Base-by-base conservation (phyloP, 305 asterid genomes). In the Fraxinus platypoda region DNA sequence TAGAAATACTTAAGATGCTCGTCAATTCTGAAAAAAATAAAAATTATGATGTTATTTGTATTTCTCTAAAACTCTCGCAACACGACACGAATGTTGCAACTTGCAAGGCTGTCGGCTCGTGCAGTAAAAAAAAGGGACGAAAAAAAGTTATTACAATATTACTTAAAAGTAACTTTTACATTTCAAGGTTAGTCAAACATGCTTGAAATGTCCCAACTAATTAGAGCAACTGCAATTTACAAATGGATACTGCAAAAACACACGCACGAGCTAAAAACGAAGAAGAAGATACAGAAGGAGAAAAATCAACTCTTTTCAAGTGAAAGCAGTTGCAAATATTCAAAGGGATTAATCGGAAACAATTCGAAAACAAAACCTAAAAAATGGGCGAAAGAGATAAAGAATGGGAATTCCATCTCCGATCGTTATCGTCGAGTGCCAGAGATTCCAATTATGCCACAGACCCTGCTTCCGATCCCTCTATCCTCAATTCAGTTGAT, bases 321-420 rank as follows among this genome's bases (percentile, higher is more conserved):
- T 21, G 26, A 71, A 57, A 66, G 74, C 75, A 31, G 41, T 17
- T 30, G 38, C 2, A 30, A 30, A 71, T 71, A 35, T 13, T 4
- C 75, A 30, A 3, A 70, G 17, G 41, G 21, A 70, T 70, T 28
- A 70, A 30, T 30, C 75, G 25, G 71, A 17, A 70, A 30, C 30
- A 37, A 30, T 59, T 64, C 78, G 78, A 38, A 21, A 37, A 66
- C 35, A 12, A 54, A 35, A n/a, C 37, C 12, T 9, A 1, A 52
- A 77, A 75, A 87, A 91, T 94, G 98, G 93, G 21, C 31, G 95
- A 88, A 75, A 80, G 87, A 85, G 93, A 89, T 37, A 90, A 83
- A 78, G 96, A 90, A 74, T 92, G 95, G 93, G 98, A 95, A 78
- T 70, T 78, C 82, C 97, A 95, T 86, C 90, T 94, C 78, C 90